Evolutionary conservation across 2,329 filamentous ascomycete genomes (phyloP).

Genomic region (Rutstroemia sp.): DNA sequence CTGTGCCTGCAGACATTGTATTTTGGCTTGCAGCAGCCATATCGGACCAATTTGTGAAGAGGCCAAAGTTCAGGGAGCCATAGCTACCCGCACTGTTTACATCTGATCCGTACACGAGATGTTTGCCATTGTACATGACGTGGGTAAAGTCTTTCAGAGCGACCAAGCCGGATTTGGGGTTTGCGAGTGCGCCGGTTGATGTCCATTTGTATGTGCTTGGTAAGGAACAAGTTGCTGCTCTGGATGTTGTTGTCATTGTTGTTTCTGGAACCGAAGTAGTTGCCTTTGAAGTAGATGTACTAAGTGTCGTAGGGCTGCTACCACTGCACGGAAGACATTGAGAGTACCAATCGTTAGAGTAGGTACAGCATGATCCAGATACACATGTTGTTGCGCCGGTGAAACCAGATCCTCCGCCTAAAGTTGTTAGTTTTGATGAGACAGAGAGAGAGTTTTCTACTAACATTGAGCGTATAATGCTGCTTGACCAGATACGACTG

Average conservation of each 20-base stretch:
- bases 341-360: slow-evolving; percentile 9
- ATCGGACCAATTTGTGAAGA: too few relatives aligned
- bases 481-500: not conserved
- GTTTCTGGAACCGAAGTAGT: not conserved
- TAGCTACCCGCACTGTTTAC: too few relatives aligned
- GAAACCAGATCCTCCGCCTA: too few relatives aligned
- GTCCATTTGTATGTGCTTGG: slow-evolving; percentile 50
- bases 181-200: slow-evolving; percentile 42
- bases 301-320: not conserved
- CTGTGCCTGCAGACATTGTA: slow-evolving; percentile 37
- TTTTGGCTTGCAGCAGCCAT: slow-evolving; percentile 47
- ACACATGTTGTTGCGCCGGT: slow-evolving; percentile 17
- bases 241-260: not conserved
- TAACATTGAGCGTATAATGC: slow-evolving; percentile 7
- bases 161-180: slow-evolving; percentile 34
- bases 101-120: too few relatives aligned
- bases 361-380: slow-evolving; percentile 19
- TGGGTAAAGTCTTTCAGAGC: too few relatives aligned
- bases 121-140: too few relatives aligned
- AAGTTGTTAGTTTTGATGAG: too few relatives aligned
- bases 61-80: too few relatives aligned
- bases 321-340: slow-evolving; percentile 13
- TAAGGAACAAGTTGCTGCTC: slow-evolving; percentile 36
- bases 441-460: not conserved
- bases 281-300: too few relatives aligned